Evolutionary conservation across 768 basidiomycete genomes (phyloP).

Genomic region (Lactarius sanguifluus): DNA sequence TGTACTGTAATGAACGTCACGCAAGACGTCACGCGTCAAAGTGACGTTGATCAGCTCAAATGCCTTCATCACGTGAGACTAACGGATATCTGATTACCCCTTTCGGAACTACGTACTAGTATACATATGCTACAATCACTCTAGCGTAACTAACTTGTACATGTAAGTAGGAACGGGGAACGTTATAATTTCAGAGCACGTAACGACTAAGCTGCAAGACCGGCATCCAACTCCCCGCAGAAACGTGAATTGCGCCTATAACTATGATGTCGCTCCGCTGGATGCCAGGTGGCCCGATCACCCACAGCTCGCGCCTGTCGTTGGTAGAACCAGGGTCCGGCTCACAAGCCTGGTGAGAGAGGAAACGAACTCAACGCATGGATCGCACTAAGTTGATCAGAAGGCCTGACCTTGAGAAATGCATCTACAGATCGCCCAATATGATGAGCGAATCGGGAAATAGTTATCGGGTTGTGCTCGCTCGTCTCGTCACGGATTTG

Average conservation of each 20-base stretch:
- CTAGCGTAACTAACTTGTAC: neutral
- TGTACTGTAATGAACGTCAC: too few species aligned
- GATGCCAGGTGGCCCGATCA: neutral
- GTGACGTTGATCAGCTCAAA: too few species aligned
- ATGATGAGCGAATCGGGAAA: constrained; percentile 6
- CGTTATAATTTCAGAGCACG: neutral
- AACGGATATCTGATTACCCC: too few species aligned
- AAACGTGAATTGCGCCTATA: constrained; percentile 19
- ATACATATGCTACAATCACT: too few species aligned
- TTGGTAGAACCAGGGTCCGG: neutral
- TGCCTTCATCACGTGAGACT: too few species aligned
- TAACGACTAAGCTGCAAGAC: constrained; percentile 19
- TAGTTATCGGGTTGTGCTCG: constrained; percentile 9
- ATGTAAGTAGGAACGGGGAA: neutral
- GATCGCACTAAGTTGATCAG: too few species aligned
- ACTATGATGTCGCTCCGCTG: neutral
- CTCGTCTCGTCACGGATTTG: constrained; percentile 18
- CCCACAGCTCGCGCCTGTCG: neutral
- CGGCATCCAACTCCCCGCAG: constrained; percentile 21
- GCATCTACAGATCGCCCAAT: constrained; percentile 17
- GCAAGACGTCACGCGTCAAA: too few species aligned
- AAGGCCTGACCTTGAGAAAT: constrained; percentile 8
- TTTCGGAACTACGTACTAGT: too few species aligned
- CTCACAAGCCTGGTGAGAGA: neutral
- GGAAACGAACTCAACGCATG: neutral